Percentiles rank a stretch among this genome's conserved stretches.
phyloP scores from a whole-genome alignment of 1,284 basidiomycete genomes.

The Austroboletus novae-zelandiae region DNA sequence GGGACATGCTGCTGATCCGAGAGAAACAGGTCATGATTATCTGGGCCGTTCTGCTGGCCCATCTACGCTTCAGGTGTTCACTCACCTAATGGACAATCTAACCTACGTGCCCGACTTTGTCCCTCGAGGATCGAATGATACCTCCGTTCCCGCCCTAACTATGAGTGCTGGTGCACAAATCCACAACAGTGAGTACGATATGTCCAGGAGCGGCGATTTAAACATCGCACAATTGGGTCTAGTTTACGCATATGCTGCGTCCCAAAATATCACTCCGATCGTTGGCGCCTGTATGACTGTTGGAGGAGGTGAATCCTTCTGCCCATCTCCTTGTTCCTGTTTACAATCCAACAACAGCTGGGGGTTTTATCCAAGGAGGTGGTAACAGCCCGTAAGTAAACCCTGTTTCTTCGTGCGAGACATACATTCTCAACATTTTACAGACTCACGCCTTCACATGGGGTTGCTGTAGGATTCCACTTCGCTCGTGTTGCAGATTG shows the following conservation, averaged over 20 bases:
- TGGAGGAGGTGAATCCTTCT: conserved; percentile 10
- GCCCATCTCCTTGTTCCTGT: too few relatives aligned
- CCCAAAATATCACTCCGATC: conserved; percentile 12
- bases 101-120: conserved; percentile 22
- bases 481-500: background rate
- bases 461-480: conserved; percentile 16
- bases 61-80: conserved; percentile 25
- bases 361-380: conserved; percentile 26
- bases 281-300: conserved; percentile 20
- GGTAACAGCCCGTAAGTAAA: conserved; percentile 21
- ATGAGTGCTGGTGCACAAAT: conserved; percentile 19
- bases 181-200: conserved; percentile 10
- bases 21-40: conserved; percentile 19
- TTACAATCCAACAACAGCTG: conserved; percentile 2
- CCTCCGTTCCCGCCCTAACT: conserved; percentile 16
- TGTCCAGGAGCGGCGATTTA: background rate
- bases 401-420: background rate
- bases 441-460: conserved; percentile 17
- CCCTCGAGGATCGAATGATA: conserved; percentile 15
- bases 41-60: conserved; percentile 22
- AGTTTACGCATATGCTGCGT: conserved; percentile 17
- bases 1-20: too few relatives aligned
- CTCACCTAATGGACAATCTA: conserved; percentile 15
- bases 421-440: background rate
- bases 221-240: background rate